Conservation (phyloP, 176 grass and related monocot genomes). For the Hyparrhenia diplandra region DNA sequence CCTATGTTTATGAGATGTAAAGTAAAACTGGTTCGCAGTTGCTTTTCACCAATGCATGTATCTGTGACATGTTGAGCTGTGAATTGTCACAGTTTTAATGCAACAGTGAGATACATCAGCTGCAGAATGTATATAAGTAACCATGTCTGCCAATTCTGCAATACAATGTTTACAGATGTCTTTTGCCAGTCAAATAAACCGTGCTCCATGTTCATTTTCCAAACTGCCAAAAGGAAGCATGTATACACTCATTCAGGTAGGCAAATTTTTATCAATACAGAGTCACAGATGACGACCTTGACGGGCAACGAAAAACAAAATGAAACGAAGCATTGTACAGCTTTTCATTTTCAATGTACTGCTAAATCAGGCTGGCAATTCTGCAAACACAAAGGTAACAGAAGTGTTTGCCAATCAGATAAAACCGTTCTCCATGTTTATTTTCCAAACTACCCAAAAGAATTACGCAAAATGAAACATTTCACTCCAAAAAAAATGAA, state of each 20-base stretch:
- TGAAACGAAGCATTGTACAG: background rate
- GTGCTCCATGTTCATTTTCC: background rate
- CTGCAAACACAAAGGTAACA: too few relatives aligned
- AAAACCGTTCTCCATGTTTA: background rate
- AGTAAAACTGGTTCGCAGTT: background rate
- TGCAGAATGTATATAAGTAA: background rate
- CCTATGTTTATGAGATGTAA: background rate
- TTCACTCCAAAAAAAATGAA: too few relatives aligned
- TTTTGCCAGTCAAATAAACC: background rate
- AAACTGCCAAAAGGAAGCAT: background rate
- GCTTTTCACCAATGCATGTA: background rate
- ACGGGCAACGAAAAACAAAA: background rate
- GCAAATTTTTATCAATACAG: background rate
- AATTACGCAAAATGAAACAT: background rate
- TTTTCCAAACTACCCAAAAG: background rate
- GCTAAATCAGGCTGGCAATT: background rate
- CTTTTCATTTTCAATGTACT: background rate
- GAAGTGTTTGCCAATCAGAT: background rate
- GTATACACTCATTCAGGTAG: background rate
- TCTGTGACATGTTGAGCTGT: background rate
- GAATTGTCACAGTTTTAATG: background rate
- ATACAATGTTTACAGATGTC: background rate
- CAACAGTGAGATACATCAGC: background rate
- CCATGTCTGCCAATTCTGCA: background rate
- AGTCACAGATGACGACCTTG: background rate